Percentiles rank a stretch among this genome's conserved stretches.
These are phyloP conservation scores for Sclerospora graminicola DNA, from an alignment of 352 stramenopile genomes.

Conservation along the genomic window DNA sequence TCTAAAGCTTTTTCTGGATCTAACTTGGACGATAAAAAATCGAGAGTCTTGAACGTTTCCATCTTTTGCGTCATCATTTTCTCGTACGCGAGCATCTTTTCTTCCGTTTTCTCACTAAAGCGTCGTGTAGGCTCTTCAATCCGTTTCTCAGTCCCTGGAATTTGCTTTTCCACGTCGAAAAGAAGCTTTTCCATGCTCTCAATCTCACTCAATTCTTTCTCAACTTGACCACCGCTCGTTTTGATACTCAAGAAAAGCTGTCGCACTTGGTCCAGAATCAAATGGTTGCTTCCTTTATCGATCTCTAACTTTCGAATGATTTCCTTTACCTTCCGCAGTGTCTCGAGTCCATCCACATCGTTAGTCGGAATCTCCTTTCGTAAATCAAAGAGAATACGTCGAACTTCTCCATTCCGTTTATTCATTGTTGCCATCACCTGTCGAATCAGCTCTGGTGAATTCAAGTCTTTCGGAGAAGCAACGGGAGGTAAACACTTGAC, in stretches of 20 bases:
- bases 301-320: slow-evolving; percentile 71
- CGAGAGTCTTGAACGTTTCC: slow-evolving; percentile 71
- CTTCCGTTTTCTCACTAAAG: slow-evolving; percentile 89
- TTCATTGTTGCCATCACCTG: slow-evolving; percentile 76
- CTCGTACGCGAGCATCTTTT: slow-evolving; percentile 90
- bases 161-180: slow-evolving; percentile 65
- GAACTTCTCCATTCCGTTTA: slow-evolving; percentile 76
- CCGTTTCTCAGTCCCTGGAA: slow-evolving; percentile 65
- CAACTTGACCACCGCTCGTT: slow-evolving; percentile 63
- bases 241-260: slow-evolving; percentile 77
- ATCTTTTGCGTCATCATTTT: slow-evolving; percentile 80
- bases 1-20: slow-evolving; percentile 73
- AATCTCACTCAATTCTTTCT: slow-evolving; percentile 76
- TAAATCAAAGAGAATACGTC: slow-evolving; percentile 65
- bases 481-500: no score
- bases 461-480: slow-evolving; percentile 57
- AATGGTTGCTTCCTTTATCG: slow-evolving; percentile 53
- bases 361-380: slow-evolving; percentile 78
- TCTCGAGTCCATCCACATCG: slow-evolving; percentile 68
- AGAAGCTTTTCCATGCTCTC: slow-evolving; percentile 82
- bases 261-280: slow-evolving; percentile 69
- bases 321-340: slow-evolving; percentile 74
- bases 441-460: slow-evolving; percentile 58
- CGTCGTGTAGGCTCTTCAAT: slow-evolving; percentile 69
- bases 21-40: slow-evolving; percentile 77